A percentile compares a stretch with the other conserved stretches of the same genome.
Evolutionary conservation across 306 rosid species (phyloP).

Genomic region (Pyrus pyrifolia): DNA sequence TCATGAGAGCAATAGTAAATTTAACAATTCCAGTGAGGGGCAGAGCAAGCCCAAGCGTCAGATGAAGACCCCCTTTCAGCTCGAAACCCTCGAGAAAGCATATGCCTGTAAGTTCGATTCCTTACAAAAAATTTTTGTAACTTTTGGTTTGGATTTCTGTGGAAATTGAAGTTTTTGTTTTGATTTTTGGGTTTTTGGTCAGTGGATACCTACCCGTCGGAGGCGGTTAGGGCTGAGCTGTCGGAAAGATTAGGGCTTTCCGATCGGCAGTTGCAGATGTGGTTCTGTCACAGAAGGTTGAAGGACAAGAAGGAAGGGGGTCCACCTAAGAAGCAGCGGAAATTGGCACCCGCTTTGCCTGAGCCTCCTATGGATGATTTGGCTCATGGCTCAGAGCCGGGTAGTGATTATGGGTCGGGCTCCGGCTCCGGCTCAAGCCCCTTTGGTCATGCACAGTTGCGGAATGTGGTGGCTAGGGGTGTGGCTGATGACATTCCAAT

Average conservation of each 20-base stretch:
- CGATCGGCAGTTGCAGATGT: conserved; percentile 99
- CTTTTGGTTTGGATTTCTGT: not conserved
- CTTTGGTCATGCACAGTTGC: conserved; percentile 44
- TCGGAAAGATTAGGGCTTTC: conserved; percentile 84
- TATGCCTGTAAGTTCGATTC: conserved; percentile 51
- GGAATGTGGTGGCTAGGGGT: conserved; percentile 44
- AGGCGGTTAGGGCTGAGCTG: conserved; percentile 63
- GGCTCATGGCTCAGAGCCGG: conserved; percentile 46
- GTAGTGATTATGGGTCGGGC: conserved; percentile 82
- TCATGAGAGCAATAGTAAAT: conserved; percentile 46
- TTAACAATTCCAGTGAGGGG: conserved; percentile 80
- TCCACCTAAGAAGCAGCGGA: conserved; percentile 42
- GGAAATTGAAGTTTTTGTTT: not conserved
- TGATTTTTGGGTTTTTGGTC: conserved; percentile 25
- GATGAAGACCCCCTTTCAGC: conserved; percentile 99
- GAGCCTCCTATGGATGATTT: conserved; percentile 67
- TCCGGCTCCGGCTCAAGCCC: conserved; percentile 94
- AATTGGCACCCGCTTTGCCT: conserved; percentile 31
- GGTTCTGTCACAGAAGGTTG: conserved; percentile 97
- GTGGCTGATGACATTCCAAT: conserved; percentile 36
- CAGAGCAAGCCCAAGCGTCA: conserved; percentile 94
- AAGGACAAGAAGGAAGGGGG: conserved; percentile 82
- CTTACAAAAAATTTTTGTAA: not conserved
- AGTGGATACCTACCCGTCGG: conserved; percentile 93
- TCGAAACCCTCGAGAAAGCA: conserved; percentile 86